Conservation (phyloP, 306 rosid genomes). For the apple (Malus domestica) region DNA sequence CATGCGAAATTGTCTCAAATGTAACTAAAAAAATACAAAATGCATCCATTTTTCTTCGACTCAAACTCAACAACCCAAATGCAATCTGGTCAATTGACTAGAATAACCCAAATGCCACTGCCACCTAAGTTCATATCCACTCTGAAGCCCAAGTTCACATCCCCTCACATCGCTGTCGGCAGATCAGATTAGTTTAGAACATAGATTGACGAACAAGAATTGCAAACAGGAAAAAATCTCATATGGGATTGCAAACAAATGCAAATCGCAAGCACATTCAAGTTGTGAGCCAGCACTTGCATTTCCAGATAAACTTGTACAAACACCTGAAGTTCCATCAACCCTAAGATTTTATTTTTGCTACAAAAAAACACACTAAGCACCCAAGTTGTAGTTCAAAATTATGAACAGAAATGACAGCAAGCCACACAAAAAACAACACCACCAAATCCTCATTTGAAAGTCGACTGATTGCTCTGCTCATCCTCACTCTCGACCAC, state of each 20-base stretch:
- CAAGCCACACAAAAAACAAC: not conserved
- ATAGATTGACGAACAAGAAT: not conserved
- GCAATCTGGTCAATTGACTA: too few species aligned
- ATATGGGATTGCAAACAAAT: not conserved
- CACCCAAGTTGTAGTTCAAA: not conserved
- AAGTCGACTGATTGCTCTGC: constrained; percentile 44
- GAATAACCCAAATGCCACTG: too few species aligned
- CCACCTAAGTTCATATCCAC: too few species aligned
- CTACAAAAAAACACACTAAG: not conserved
- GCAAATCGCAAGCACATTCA: not conserved
- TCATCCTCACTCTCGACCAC: constrained; percentile 32
- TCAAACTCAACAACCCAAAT: too few species aligned
- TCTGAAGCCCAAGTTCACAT: too few species aligned
- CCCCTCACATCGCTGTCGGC: too few species aligned
- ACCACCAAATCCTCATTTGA: constrained; percentile 37
- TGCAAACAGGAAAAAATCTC: not conserved
- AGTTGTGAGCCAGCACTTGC: not conserved
- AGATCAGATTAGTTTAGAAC: too few species aligned
- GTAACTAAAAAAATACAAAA: not conserved
- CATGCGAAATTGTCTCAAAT: not conserved
- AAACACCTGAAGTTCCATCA: not conserved
- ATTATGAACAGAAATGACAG: constrained; percentile 13
- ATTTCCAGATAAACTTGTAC: not conserved
- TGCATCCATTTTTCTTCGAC: too few species aligned
- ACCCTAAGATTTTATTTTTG: not conserved